Base-by-base conservation (phyloP, 2,329 filamentous ascomycete genomes). In the Fusarium coffeatum region DNA sequence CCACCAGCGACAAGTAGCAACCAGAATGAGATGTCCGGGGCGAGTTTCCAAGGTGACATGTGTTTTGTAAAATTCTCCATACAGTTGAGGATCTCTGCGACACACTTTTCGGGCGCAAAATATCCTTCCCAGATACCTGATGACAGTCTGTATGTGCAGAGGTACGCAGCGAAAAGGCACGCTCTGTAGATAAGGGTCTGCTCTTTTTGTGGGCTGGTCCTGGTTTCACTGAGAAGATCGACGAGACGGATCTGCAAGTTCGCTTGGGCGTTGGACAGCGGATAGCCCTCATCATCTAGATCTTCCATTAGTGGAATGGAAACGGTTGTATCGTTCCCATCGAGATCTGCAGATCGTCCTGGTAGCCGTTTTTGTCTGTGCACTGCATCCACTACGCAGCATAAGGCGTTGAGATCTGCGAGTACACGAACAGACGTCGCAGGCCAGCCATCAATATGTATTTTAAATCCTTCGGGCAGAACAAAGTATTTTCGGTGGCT, bases 91-190 rank as follows among this genome's bases (percentile, higher is more conserved):
- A 64, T 49, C 8, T 34, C 16, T 3, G 15, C 8, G 4, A 40
- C 59, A 2, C 60, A 64, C 0, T 23, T 57, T 8, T 64, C 60
- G 0, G 60, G 59, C 0, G 18, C 49, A 5, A 57, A 64, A 3
- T 49, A 5, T 1, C 60, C 60, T 43, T 28, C 60, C 59, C 60
- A 64, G 0, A 64, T 1, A 11, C 60, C 60, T 10, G 40, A 10
- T 1, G 60, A 64, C 1, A 64, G 37, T 23, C 60, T 55, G n/a
- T 64, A 64, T 11, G 59, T 64, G 15, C 60, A 64, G 3, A 64
- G 49, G 5, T 64, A 64, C 16, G 59, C 59, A 2, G 59, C 49
- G 23, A 64, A 64, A 2, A 64, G 60, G 3, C 43, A 57, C 1
- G 59, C 43, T 28, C 59, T 64, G 8, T 64, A 64, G 2, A 64